Percentiles rank a stretch among this genome's conserved stretches.
Conservation (phyloP, 805 yeast species). For the Tetrapisispora fleetii region DNA sequence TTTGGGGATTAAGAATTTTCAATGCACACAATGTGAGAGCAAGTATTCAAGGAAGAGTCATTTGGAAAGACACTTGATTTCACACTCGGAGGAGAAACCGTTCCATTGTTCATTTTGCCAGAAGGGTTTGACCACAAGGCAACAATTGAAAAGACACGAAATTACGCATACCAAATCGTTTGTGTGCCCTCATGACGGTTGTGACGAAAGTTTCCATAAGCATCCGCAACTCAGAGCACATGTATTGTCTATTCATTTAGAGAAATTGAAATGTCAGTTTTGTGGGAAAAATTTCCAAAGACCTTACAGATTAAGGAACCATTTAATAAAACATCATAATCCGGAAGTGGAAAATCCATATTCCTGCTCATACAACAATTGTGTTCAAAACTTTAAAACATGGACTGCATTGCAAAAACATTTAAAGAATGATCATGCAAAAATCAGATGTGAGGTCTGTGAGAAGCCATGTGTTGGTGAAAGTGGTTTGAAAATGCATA, state of each 20-base stretch:
- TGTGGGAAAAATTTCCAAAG: constrained; percentile 60
- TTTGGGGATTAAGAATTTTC: constrained; percentile 66
- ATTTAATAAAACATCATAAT: constrained; percentile 57
- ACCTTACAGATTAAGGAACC: constrained; percentile 57
- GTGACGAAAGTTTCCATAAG: constrained; percentile 59
- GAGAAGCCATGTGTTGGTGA: constrained; percentile 65
- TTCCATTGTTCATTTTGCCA: constrained; percentile 64
- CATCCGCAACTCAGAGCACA: constrained; percentile 73
- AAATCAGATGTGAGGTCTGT: constrained; percentile 54
- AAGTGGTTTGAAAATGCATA: constrained; percentile 60
- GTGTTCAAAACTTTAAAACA: constrained; percentile 50
- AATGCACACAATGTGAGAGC: constrained; percentile 54
- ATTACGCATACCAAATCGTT: constrained; percentile 66
- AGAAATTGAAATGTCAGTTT: constrained; percentile 42
- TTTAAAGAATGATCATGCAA: constrained; percentile 62
- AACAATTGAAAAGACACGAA: constrained; percentile 78
- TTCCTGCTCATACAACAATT: constrained; percentile 54
- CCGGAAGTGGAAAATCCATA: constrained; percentile 31
- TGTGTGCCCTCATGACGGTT: constrained; percentile 49
- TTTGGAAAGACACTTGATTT: constrained; percentile 57
- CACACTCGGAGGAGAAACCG: constrained; percentile 61
- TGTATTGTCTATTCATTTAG: constrained; percentile 48
- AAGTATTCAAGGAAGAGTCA: constrained; percentile 73
- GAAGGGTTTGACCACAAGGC: constrained; percentile 71
- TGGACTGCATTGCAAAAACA: constrained; percentile 71